Conservation (phyloP, 2,329 filamentous ascomycete species). For the Ustulina deusta region DNA sequence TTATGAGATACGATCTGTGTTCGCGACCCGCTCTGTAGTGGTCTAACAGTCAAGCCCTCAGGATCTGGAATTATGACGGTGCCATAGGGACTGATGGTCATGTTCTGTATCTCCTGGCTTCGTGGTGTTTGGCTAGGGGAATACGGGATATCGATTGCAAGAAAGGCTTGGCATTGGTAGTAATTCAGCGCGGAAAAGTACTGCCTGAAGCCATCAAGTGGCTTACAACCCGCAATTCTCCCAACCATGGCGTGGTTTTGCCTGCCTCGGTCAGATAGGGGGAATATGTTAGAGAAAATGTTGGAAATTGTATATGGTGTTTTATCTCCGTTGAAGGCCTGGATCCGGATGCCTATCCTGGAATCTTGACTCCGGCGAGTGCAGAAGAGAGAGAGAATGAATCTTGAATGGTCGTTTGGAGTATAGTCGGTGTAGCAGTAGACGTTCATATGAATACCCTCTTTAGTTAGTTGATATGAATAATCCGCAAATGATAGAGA, state of each 20-base stretch:
- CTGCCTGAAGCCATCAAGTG: neutral
- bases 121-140: neutral
- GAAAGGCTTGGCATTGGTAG: neutral
- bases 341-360: neutral
- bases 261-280: neutral
- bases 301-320: neutral
- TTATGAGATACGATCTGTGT: neutral
- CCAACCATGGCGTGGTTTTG: neutral
- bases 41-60: neutral
- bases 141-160: neutral
- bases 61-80: neutral
- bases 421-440: neutral
- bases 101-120: neutral
- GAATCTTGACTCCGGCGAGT: neutral
- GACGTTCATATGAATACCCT: neutral
- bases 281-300: neutral
- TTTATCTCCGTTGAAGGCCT: neutral
- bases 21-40: neutral
- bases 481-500: neutral
- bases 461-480: conserved; percentile 5
- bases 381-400: neutral
- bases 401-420: neutral
- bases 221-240: conserved; percentile 3
- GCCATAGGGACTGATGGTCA: conserved; percentile 2
- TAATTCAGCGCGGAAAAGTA: neutral